A percentile compares a stretch with the other conserved stretches of the same genome.
phyloP scores from a whole-genome alignment of 768 basidiomycete species.

The Lanmaoa rubissima region DNA sequence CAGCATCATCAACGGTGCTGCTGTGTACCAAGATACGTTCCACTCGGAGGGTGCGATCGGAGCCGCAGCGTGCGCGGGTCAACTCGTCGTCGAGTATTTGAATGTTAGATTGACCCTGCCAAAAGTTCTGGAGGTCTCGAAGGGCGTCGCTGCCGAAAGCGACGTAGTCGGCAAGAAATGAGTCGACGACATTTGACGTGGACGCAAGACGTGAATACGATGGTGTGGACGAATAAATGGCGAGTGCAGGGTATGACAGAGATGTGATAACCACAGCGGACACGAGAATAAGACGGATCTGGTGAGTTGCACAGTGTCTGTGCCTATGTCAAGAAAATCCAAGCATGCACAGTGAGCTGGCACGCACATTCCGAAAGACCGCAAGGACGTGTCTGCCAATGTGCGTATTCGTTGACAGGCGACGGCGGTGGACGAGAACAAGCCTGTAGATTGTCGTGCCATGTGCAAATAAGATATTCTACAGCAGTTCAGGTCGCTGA shows the following conservation, averaged over 20 bases:
- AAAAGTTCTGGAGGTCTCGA: slow-evolving; percentile 67
- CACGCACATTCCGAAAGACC: slow-evolving; percentile 81
- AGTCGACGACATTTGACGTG: slow-evolving; percentile 58
- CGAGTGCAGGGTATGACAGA: slow-evolving; percentile 87
- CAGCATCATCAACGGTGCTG: slow-evolving; percentile 38
- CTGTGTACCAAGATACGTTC: slow-evolving; percentile 76
- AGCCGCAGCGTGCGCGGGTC: slow-evolving; percentile 67
- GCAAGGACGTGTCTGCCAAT: slow-evolving; percentile 51
- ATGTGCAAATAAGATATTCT: slow-evolving; percentile 18
- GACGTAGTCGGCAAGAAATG: slow-evolving; percentile 53
- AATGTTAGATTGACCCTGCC: slow-evolving; percentile 63
- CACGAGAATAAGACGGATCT: slow-evolving; percentile 84
- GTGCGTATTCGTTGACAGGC: slow-evolving; percentile 37
- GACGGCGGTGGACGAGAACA: slow-evolving; percentile 17
- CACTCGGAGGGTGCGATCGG: slow-evolving; percentile 67
- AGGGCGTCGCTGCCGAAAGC: slow-evolving; percentile 53
- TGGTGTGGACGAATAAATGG: slow-evolving; percentile 75
- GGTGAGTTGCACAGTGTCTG: slow-evolving; percentile 88
- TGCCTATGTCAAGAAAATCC: slow-evolving; percentile 7
- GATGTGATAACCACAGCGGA: slow-evolving; percentile 87
- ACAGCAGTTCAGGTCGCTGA: slow-evolving; percentile 8
- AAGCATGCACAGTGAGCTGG: neutral
- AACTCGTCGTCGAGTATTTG: slow-evolving; percentile 69
- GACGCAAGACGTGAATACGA: slow-evolving; percentile 55
- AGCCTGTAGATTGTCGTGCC: slow-evolving; percentile 19